Evolutionary conservation across 768 basidiomycete genomes (phyloP), one percentile per base, ranked within the genome.

Genomic region (Paxillus involutus): DNA sequence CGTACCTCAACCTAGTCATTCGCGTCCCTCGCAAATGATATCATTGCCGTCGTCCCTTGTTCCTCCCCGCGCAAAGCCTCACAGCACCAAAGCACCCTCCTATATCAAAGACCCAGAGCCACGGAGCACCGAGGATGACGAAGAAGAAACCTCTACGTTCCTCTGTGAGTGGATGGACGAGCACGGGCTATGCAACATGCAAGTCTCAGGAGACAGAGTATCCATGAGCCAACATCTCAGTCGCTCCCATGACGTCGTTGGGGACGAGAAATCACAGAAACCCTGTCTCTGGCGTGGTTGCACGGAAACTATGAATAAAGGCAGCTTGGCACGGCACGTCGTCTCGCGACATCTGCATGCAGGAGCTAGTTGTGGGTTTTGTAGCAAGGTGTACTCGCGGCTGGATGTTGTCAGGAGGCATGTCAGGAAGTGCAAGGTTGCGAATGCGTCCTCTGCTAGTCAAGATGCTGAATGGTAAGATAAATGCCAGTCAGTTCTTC

Each of bases 391-490:
- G 37, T 63, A 70, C 47, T 68, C 65, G 30, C 60, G 68, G 4
- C 47, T 37, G 19, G 65, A 67, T 44, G 68, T 65, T 10, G 60
- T 66, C 4, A 52, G 53, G 30, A 65, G 66, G 40, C 68, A 70
- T 39, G 33, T 58, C 9, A 65, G 48, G 39, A 67, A 65, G 37
- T 70, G 66, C 51, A 64, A 68, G 53, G 55, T 30, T 30, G 58
- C 59, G n/a, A 67, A 67, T 11, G 59, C 47, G 41, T 36, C 5
- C 10, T 13, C 13, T 21, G 44, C 26, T 33, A 26, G 47, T 19
- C 26, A 26, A 4, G 55, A 60, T 46, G 41, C 35, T 13, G 41
- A 41, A 19, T 49, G 55, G 44, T 50, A 37, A 29, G 47, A 7
- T 6, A 16, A 10, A 21, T 33, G 39, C 19, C 17, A 17, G 12